Percentiles rank a stretch among this genome's conserved stretches.
phyloP scores from a whole-genome alignment of 306 rosid genomes.

The Neltuma alba region DNA sequence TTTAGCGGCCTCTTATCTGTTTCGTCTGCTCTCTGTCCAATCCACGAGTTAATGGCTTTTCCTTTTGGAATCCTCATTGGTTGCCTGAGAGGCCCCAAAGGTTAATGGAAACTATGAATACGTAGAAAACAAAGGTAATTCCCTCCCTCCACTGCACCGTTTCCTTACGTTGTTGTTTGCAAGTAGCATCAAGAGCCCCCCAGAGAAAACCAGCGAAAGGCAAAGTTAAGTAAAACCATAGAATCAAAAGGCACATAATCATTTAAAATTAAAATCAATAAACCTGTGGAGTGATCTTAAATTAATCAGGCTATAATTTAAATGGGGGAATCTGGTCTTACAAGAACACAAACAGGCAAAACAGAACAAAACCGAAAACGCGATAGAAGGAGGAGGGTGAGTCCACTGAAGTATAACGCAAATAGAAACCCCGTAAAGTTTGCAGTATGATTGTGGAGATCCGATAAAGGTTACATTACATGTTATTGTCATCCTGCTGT shows the following conservation, averaged over 20 bases:
- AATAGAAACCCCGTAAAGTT: not conserved
- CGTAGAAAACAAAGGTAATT: not conserved
- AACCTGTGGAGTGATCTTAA: not conserved
- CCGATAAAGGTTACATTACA: slow-evolving; percentile 13
- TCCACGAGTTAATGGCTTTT: not conserved
- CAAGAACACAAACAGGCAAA: slow-evolving; percentile 29
- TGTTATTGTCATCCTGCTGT: slow-evolving; percentile 16
- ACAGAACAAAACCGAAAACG: slow-evolving; percentile 38
- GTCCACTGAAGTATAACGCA: not conserved
- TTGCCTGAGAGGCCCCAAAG: not conserved
- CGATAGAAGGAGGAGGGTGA: slow-evolving; percentile 15
- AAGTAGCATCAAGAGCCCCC: not conserved
- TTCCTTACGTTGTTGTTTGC: not conserved
- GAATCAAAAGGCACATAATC: not conserved
- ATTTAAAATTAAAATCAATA: not conserved
- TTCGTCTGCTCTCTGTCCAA: not conserved
- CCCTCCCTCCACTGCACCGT: not conserved
- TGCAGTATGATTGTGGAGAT: not conserved
- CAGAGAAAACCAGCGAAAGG: not conserved
- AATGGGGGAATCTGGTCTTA: slow-evolving; percentile 27
- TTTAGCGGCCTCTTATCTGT: not conserved
- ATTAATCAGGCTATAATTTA: not conserved
- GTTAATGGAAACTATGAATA: not conserved
- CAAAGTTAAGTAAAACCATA: not conserved
- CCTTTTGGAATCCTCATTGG: not conserved